These are phyloP conservation scores for Tetrapisispora taiwanensis DNA, from an alignment of 805 yeast genomes.

Conservation along the genomic window DNA sequence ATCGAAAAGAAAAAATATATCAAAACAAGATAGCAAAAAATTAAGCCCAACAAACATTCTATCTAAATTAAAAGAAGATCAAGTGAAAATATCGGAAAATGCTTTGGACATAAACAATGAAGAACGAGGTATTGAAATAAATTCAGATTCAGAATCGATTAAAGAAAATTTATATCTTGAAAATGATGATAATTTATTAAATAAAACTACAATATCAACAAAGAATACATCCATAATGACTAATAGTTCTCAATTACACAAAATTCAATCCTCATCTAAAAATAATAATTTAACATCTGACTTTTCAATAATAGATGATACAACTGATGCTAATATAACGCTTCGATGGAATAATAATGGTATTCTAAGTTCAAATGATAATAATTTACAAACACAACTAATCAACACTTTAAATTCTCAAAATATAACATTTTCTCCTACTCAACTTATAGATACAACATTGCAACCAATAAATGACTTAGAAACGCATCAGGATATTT, in stretches of 20 bases:
- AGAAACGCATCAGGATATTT: not conserved
- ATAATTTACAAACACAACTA: slow-evolving; percentile 15
- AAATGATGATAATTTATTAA: not conserved
- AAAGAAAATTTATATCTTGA: not conserved
- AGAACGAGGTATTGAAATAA: not conserved
- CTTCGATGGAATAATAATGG: slow-evolving; percentile 11
- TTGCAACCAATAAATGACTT: not conserved
- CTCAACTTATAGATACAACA: slow-evolving; percentile 1
- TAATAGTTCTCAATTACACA: no score
- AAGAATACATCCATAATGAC: no score
- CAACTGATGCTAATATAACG: slow-evolving; percentile 12
- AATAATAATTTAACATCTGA: not conserved
- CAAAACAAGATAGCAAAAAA: not conserved
- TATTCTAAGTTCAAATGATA: slow-evolving; percentile 4
- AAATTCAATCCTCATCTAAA: not conserved
- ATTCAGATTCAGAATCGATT: slow-evolving; percentile 1
- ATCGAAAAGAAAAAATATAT: slow-evolving; percentile 4
- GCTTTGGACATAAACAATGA: not conserved
- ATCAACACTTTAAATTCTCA: slow-evolving; percentile 11
- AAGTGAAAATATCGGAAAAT: not conserved
- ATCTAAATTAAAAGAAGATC: slow-evolving; percentile 26
- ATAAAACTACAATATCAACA: not conserved
- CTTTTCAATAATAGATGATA: slow-evolving; percentile 11
- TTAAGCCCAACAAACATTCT: slow-evolving; percentile 39
- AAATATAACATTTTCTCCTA: slow-evolving; percentile 1